phyloP scores from a whole-genome alignment of 2,329 filamentous ascomycete species.

The Reticulascus tulasneorum region DNA sequence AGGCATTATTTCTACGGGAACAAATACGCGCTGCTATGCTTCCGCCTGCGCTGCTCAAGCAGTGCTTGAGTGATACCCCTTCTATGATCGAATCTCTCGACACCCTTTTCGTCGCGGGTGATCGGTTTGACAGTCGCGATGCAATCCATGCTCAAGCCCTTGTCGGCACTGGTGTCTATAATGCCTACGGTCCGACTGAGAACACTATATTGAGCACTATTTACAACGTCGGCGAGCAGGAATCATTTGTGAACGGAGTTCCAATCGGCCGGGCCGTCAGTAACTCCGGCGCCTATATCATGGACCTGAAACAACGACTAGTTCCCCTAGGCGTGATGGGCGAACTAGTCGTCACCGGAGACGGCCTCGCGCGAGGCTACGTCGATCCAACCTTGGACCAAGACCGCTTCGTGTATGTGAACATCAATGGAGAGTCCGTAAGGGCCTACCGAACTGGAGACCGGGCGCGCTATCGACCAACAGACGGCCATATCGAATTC shows the following conservation, averaged over 20 bases:
- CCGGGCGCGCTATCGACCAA: conserved; percentile 15
- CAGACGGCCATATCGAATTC: conserved; percentile 20
- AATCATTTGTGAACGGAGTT: conserved; percentile 7
- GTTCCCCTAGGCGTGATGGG: conserved; percentile 21
- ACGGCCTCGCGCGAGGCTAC: conserved; percentile 20
- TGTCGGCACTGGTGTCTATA: not conserved
- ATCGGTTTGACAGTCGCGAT: conserved; percentile 11
- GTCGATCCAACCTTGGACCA: conserved; percentile 6
- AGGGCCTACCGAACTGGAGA: conserved; percentile 23
- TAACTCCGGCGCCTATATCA: conserved; percentile 17
- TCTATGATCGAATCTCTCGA: conserved; percentile 29
- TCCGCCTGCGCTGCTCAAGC: conserved; percentile 10
- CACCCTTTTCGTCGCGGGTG: conserved; percentile 31
- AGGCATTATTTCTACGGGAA: conserved; percentile 19
- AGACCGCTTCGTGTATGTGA: conserved; percentile 13
- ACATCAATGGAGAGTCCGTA: not conserved
- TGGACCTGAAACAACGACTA: conserved; percentile 17
- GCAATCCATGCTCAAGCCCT: conserved; percentile 1
- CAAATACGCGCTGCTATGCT: conserved; percentile 30
- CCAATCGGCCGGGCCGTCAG: conserved; percentile 15
- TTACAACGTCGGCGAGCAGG: conserved; percentile 3
- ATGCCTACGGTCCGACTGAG: conserved; percentile 16
- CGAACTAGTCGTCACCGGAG: conserved; percentile 22
- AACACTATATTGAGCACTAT: conserved; percentile 11
- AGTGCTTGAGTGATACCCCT: conserved; percentile 24